A percentile compares a stretch with the other conserved stretches of the same genome.
phyloP scores from a whole-genome alignment of 768 basidiomycete genomes.

The Amanita thiersii region DNA sequence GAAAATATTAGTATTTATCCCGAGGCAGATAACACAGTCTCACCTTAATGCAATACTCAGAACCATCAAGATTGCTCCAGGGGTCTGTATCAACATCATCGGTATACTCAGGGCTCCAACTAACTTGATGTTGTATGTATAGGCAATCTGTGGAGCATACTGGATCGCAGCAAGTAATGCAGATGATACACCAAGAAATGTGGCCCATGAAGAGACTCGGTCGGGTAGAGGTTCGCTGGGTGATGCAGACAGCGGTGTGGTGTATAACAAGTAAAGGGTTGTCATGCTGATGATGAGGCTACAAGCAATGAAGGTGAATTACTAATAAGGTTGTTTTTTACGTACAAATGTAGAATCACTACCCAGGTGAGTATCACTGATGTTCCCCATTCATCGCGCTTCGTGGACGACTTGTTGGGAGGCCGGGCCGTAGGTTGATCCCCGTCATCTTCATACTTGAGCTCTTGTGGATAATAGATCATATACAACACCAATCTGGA shows the following conservation, averaged over 20 bases:
- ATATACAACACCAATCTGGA: slow-evolving; percentile 85
- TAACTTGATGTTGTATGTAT: slow-evolving; percentile 70
- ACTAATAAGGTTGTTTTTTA: slow-evolving; percentile 6
- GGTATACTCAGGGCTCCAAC: slow-evolving; percentile 92
- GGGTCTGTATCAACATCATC: slow-evolving; percentile 94
- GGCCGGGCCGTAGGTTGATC: neutral
- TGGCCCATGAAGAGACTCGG: slow-evolving; percentile 54
- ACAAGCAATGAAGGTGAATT: neutral
- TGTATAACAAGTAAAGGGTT: slow-evolving; percentile 15
- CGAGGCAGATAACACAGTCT: slow-evolving; percentile 12
- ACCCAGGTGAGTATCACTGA: slow-evolving; percentile 71
- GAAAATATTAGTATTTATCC: neutral
- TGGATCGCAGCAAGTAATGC: slow-evolving; percentile 75
- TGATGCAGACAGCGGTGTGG: slow-evolving; percentile 22
- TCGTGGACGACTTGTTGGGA: slow-evolving; percentile 14
- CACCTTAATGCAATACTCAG: slow-evolving; percentile 67
- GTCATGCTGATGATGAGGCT: slow-evolving; percentile 5
- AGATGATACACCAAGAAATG: slow-evolving; percentile 78
- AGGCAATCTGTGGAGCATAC: slow-evolving; percentile 80
- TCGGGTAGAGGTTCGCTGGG: slow-evolving; percentile 28
- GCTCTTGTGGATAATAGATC: slow-evolving; percentile 80
- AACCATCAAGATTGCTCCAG: slow-evolving; percentile 85
- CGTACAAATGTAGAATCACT: slow-evolving; percentile 67
- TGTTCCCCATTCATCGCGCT: slow-evolving; percentile 60
- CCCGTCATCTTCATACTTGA: slow-evolving; percentile 46